Conservation (phyloP, 129 eudicot genomes). For the Flaveria sonorensis region DNA sequence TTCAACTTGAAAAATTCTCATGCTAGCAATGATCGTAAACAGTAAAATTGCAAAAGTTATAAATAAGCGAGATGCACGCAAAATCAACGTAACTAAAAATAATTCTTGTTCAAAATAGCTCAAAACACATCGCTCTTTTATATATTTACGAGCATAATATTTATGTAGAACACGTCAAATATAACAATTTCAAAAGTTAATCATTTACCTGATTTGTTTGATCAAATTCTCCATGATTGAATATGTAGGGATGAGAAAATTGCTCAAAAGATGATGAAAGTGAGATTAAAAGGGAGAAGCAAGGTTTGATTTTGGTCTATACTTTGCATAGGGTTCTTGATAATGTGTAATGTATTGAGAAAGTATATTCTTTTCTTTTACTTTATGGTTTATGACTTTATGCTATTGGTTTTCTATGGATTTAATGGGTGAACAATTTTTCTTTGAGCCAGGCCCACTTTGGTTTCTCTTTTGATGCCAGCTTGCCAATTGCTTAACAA, state of each 20-base stretch:
- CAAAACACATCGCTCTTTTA: not conserved
- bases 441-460: not conserved
- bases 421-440: not conserved
- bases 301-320: slow-evolving; percentile 18
- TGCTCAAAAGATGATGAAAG: slow-evolving; percentile 1
- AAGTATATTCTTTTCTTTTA: slow-evolving; percentile 38
- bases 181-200: not conserved
- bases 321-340: slow-evolving; percentile 32
- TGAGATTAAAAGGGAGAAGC: slow-evolving; percentile 11
- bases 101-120: not conserved
- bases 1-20: slow-evolving; percentile 38
- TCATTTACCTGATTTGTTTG: slow-evolving; percentile 66
- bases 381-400: too few relatives aligned
- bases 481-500: too few relatives aligned
- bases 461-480: not conserved
- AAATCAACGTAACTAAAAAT: too few relatives aligned
- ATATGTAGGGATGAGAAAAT: not conserved
- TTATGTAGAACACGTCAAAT: not conserved
- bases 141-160: not conserved
- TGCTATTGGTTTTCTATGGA: not conserved
- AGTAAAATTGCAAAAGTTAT: not conserved
- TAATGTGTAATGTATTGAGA: slow-evolving; percentile 4
- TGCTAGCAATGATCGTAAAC: slow-evolving; percentile 28
- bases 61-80: too few relatives aligned
- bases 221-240: slow-evolving; percentile 56